Conservation (phyloP, 1,284 basidiomycete species). For the Phylloboletellus chloephorus region DNA sequence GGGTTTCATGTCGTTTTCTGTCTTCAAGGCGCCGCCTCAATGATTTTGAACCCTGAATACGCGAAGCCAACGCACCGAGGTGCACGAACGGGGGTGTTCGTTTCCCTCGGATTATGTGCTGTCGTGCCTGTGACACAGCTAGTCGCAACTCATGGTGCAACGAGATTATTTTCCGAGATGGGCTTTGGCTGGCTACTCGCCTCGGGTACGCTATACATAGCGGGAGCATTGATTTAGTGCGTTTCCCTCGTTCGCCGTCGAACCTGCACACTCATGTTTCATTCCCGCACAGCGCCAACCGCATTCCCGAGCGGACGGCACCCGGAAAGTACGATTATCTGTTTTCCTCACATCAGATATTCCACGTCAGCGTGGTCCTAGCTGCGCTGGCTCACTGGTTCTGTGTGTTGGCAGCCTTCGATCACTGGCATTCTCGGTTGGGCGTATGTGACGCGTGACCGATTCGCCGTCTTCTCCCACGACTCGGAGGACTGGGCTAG, state of each 20-base stretch:
- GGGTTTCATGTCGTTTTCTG: constrained; percentile 7
- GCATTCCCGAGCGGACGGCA: constrained; percentile 73
- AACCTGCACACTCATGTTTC: constrained; percentile 24
- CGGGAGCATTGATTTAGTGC: constrained; percentile 78
- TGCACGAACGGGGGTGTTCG: constrained; percentile 76
- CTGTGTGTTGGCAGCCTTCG: constrained; percentile 51
- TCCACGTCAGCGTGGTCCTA: constrained; percentile 76
- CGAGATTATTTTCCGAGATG: constrained; percentile 53
- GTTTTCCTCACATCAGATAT: constrained; percentile 81
- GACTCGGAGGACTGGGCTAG: constrained; percentile 18
- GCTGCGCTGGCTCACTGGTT: constrained; percentile 76
- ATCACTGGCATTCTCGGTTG: constrained; percentile 49
- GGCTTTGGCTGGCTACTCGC: constrained; percentile 64
- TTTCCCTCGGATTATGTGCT: constrained; percentile 72
- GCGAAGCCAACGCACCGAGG: constrained; percentile 70
- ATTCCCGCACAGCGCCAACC: constrained; percentile 57
- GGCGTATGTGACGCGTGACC: constrained; percentile 30
- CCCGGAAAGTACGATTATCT: constrained; percentile 82
- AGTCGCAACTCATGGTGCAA: constrained; percentile 52
- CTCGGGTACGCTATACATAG: constrained; percentile 69
- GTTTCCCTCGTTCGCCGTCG: constrained; percentile 36
- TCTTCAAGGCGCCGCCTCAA: constrained; percentile 57
- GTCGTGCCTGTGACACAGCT: constrained; percentile 70
- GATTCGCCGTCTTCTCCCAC: constrained; percentile 23
- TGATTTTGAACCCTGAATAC: constrained; percentile 79